Evolutionary conservation across 2,329 filamentous ascomycete species (phyloP).

Genomic region (Dichotomopilus funicola): DNA sequence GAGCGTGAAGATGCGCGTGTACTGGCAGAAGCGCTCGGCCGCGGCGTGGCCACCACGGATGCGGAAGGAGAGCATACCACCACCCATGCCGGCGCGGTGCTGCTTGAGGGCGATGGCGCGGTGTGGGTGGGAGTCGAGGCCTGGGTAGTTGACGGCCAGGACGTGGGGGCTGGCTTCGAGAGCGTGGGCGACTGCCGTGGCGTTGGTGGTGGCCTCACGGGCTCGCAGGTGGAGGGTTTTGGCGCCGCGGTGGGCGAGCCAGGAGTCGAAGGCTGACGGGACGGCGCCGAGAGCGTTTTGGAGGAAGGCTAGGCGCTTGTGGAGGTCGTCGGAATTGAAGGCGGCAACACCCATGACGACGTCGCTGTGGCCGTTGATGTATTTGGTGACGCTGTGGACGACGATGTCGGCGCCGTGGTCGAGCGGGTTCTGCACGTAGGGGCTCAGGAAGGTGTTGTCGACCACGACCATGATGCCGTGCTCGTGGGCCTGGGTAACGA

Average conservation of each 20-base stretch:
- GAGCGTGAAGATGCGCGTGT: constrained; percentile 83
- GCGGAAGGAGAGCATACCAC: constrained; percentile 96
- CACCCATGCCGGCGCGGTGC: constrained; percentile 89
- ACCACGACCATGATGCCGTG: constrained; percentile 94
- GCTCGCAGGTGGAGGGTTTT: constrained; percentile 95
- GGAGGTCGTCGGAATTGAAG: constrained; percentile 80
- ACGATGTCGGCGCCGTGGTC: constrained; percentile 95
- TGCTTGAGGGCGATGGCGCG: constrained; percentile 79
- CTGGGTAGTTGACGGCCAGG: constrained; percentile 90
- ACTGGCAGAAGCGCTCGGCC: constrained; percentile 86
- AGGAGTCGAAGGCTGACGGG: constrained; percentile 91
- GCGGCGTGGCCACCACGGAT: constrained; percentile 79
- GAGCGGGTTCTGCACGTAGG: constrained; percentile 94
- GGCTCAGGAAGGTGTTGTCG: constrained; percentile 96
- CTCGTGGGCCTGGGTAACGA: constrained; percentile 75
- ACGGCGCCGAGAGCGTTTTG: constrained; percentile 97
- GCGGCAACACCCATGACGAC: constrained; percentile 97
- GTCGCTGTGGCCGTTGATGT: constrained; percentile 96
- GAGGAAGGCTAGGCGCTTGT: constrained; percentile 74
- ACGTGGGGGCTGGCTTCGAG: constrained; percentile 78
- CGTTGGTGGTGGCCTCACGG: constrained; percentile 76
- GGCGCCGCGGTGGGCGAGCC: constrained; percentile 92
- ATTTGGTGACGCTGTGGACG: constrained; percentile 95
- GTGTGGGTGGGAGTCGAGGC: constrained; percentile 80
- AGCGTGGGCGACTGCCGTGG: constrained; percentile 65